Evolutionary conservation across 208 protist genomes (phyloP).

Genomic region (Trypanosomatidae sp.): DNA sequence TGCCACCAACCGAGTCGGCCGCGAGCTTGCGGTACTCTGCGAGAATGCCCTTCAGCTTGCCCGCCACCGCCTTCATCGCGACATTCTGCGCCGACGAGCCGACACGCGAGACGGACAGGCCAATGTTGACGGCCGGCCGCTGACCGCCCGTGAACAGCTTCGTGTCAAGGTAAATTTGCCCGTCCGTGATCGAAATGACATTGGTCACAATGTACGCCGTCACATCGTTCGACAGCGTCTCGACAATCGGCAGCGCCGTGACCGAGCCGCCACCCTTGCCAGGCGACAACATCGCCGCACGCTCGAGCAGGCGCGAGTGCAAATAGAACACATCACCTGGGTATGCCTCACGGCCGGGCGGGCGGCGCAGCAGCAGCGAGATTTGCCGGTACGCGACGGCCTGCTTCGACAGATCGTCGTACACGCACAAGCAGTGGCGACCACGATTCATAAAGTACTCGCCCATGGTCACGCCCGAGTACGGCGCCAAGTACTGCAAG

Average conservation of each 20-base stretch:
- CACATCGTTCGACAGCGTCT: slow-evolving; percentile 91
- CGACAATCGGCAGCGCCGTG: slow-evolving; percentile 88
- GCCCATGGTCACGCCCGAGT: slow-evolving; percentile 84
- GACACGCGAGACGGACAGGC: slow-evolving; percentile 91
- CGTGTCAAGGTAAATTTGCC: slow-evolving; percentile 91
- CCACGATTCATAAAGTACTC: slow-evolving; percentile 90
- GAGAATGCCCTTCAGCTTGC: slow-evolving; percentile 87
- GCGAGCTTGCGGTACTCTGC: slow-evolving; percentile 91
- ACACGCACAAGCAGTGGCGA: slow-evolving; percentile 88
- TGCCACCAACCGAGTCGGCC: slow-evolving; percentile 63
- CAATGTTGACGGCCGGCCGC: slow-evolving; percentile 90
- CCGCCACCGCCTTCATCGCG: slow-evolving; percentile 89
- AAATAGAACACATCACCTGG: slow-evolving; percentile 94
- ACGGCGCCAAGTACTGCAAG: slow-evolving; percentile 88
- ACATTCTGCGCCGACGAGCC: slow-evolving; percentile 89
- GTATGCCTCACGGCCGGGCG: slow-evolving; percentile 88
- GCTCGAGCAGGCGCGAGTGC: slow-evolving; percentile 89
- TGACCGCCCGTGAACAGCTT: slow-evolving; percentile 91
- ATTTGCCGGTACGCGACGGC: slow-evolving; percentile 92
- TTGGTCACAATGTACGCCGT: slow-evolving; percentile 93
- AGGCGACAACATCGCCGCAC: slow-evolving; percentile 83
- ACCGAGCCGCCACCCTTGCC: slow-evolving; percentile 76
- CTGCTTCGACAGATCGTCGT: slow-evolving; percentile 92
- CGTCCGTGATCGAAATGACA: slow-evolving; percentile 93
- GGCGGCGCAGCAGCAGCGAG: slow-evolving; percentile 87